Evolutionary conservation across 2,329 filamentous ascomycete genomes (phyloP).

Genomic region (Biscogniauxia marginata): DNA sequence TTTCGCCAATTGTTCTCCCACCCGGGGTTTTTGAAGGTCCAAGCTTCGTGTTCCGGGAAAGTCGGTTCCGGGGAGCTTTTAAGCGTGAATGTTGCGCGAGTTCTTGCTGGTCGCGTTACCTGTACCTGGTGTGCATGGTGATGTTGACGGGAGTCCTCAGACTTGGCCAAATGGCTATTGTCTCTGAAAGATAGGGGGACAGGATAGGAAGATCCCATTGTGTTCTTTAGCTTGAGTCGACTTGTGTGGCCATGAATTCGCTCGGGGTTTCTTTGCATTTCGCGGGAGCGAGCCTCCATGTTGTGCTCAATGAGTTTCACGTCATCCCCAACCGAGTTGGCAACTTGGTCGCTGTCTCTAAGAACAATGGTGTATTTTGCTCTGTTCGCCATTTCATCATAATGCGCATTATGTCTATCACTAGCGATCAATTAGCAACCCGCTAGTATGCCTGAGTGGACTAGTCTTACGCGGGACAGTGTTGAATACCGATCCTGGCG

Average conservation of each 20-base stretch:
- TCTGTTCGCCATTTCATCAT: slow-evolving; percentile 10
- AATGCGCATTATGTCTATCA: slow-evolving; percentile 13
- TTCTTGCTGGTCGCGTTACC: slow-evolving; percentile 9
- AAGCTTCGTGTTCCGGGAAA: slow-evolving; percentile 34
- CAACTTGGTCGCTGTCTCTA: slow-evolving; percentile 2
- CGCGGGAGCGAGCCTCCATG: slow-evolving; percentile 2
- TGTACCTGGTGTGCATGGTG: not conserved
- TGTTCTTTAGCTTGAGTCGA: slow-evolving; percentile 21
- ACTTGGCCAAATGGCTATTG: slow-evolving; percentile 2
- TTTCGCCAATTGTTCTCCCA: slow-evolving; percentile 56
- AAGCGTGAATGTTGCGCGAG: slow-evolving; percentile 19
- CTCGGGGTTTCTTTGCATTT: not conserved
- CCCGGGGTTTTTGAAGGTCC: slow-evolving; percentile 49
- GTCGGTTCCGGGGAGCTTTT: slow-evolving; percentile 10
- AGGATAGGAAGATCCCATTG: slow-evolving; percentile 13
- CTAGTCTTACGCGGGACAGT: slow-evolving; percentile 9
- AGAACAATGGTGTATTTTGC: slow-evolving; percentile 6
- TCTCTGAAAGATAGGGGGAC: slow-evolving; percentile 1
- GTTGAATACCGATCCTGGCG: not conserved
- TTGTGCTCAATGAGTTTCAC: slow-evolving; percentile 28
- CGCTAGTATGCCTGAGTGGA: not conserved
- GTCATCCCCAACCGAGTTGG: slow-evolving; percentile 17
- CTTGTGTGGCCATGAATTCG: not conserved
- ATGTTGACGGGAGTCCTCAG: slow-evolving; percentile 3
- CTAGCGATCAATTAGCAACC: slow-evolving; percentile 12